Evolutionary conservation across 805 yeast species (phyloP), one percentile per base, ranked within the genome.

Genomic region (Starmerella vaccinii): DNA sequence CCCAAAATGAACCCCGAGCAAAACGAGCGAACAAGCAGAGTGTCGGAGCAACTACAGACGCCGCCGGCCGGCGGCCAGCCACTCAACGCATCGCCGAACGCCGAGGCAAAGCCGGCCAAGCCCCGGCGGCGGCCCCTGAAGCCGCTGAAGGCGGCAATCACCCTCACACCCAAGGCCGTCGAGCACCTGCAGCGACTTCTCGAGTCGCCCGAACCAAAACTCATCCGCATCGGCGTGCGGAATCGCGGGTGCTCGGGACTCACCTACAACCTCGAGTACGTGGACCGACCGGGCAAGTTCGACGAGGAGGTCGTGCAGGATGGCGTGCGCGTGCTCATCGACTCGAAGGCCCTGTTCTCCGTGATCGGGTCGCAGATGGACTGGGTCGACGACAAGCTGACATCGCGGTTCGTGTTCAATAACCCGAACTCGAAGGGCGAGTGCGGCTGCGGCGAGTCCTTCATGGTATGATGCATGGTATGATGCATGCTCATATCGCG

Each of bases 351-450:
- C 0, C 73, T 92, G 49, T 89, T 92, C 67, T 82, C 94, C 59
- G 89, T 92, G 41, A 95, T 92, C 52, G 98, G 98, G 0, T 83
- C 95, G 5, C 95, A 89, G 68, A 92, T 92, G 98, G 98, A 92
- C 68, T 92, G 96, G 95, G 73, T 86, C 45, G 97, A 92, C 63
- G 96, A 92, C 63, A 89, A 87, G 66, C 72, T 92, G 56, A 77
- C 88, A 29, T 81, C 92, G 13, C 77, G 94, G 62, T 92, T 92
- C 65, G 87, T 92, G 18, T 92, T 92, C 74, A 82, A 76, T 64
- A 92, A 92, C 67, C 98, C 98, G 56, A 92, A 92, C 69, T 84
- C 95, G 35, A 92, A 90, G 71, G 98, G 97, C 29, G 85, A 95
- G 46, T 92, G 98, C 69, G 98, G 98, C 12, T 92, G 98, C 68